Evolutionary conservation across 108 stramenopile species (phyloP).

Genomic region (Pseudonitzschia delicatissima): DNA sequence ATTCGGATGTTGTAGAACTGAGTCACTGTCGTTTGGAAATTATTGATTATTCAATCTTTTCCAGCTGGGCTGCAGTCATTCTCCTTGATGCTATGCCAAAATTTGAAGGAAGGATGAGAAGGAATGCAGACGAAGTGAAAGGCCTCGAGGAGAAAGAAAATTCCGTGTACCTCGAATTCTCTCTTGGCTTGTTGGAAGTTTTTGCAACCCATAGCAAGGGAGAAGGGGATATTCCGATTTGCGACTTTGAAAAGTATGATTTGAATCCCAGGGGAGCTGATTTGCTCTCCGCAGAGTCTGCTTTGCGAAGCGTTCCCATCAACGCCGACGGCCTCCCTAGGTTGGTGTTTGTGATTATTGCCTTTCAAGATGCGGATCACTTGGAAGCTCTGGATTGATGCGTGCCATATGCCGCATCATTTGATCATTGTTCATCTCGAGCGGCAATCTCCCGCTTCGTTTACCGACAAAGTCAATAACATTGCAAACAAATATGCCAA

Average conservation of each 20-base stretch:
- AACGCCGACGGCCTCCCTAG: constrained; percentile 9
- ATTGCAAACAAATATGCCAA: constrained; percentile 23
- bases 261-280: neutral
- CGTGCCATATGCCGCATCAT: constrained; percentile 40
- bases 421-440: constrained; percentile 42
- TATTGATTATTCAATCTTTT: constrained; percentile 1
- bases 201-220: constrained; percentile 4
- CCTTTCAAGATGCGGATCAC: constrained; percentile 34
- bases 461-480: constrained; percentile 12
- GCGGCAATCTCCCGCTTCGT: neutral
- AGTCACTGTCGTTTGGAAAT: constrained; percentile 1
- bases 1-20: constrained; percentile 12
- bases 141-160: neutral
- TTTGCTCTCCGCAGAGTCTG: neutral
- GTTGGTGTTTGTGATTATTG: constrained; percentile 34
- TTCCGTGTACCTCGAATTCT: constrained; percentile 4
- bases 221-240: neutral
- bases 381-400: constrained; percentile 32
- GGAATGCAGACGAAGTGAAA: constrained; percentile 5
- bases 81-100: constrained; percentile 4
- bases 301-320: neutral
- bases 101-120: neutral
- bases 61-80: neutral
- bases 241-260: constrained; percentile 2
- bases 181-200: neutral